Base-by-base conservation (phyloP, 768 basidiomycete genomes). In the Pulveroboletus sp. region DNA sequence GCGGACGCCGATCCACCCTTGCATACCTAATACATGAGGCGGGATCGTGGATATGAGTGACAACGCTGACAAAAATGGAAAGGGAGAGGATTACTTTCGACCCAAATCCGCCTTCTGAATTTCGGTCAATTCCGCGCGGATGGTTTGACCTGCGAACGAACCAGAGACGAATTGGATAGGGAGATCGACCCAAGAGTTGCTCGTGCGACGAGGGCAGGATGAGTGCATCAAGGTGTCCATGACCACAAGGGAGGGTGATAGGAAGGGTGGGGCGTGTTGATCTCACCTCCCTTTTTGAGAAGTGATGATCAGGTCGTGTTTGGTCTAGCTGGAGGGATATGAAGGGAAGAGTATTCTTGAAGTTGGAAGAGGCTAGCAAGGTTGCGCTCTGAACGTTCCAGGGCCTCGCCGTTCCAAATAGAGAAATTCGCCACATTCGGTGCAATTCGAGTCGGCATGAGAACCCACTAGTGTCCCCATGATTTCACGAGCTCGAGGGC, bases 61-160 rank as follows among this genome's bases (percentile, higher is more conserved):
- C n/a, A n/a, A n/a, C n/a, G n/a, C n/a, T n/a, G 34, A 53, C 42
- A 19, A n/a, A 42, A 43, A 23, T 9, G 13, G 6, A 10, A 16
- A 6, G 24, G 22, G 40, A 32, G 31, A 19, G 49, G 64, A 65
- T 57, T 67, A 80, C 85, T 86, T 86, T 63, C 85, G 71, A 19
- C 84, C 85, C 37, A 81, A 62, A 62, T 83, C 75, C 12, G 85
- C 82, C 59, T 83, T 81, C 64, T 86, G 85, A 27, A 83, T 63
- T 63, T 85, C 85, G 40, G 71, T 55, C 53, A 82, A 70, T 57
- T 81, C 76, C 34, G 76, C 72, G 34, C 78, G 80, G 30, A 85
- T 68, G 23, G 73, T 75, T 48, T 55, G 73, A 22, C 83, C 84
- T 38, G 75, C 68, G 63, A 86, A 83, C 54, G 81, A 82, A 34